Evolutionary conservation across 1,284 basidiomycete genomes (phyloP).

Genomic region (Austroboletus novae-zelandiae): DNA sequence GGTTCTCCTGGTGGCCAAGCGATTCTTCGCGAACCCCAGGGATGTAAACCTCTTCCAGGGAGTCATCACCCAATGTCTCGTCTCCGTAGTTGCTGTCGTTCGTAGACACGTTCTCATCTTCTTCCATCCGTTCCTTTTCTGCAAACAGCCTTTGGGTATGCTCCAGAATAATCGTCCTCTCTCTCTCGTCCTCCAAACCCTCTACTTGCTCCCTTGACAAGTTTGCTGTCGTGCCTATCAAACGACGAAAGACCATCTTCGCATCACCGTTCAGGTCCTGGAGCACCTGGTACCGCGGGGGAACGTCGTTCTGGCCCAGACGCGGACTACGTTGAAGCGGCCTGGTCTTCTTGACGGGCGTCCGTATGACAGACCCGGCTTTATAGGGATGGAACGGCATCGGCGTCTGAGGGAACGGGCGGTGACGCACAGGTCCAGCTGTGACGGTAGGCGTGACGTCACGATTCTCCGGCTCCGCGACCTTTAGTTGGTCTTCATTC

Average conservation of each 20-base stretch:
- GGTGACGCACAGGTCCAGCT: background rate
- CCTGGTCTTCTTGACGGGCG: constrained; percentile 28
- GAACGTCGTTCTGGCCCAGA: constrained; percentile 27
- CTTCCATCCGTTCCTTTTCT: constrained; percentile 4
- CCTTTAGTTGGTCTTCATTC: background rate
- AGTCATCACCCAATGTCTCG: background rate
- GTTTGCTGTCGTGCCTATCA: constrained; percentile 20
- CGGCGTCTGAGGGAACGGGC: constrained; percentile 26
- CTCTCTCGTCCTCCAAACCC: constrained; percentile 13
- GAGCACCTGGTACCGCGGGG: constrained; percentile 22
- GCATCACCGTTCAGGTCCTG: constrained; percentile 11
- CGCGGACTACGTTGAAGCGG: constrained; percentile 27
- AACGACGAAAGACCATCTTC: constrained; percentile 23
- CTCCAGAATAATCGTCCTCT: constrained; percentile 12
- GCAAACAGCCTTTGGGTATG: constrained; percentile 25
- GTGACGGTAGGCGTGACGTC: constrained; percentile 6
- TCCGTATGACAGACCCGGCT: constrained; percentile 30
- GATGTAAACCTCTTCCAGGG: background rate
- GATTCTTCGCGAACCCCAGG: constrained; percentile 8
- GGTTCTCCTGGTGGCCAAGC: constrained; percentile 14
- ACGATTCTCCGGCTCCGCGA: constrained; percentile 18
- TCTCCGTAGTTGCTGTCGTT: constrained; percentile 17
- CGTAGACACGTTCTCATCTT: constrained; percentile 5
- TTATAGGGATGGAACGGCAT: constrained; percentile 19
- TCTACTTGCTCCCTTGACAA: constrained; percentile 26